phyloP scores from a whole-genome alignment of 164 flowering plant genomes.

The Chimonanthus salicifolius region DNA sequence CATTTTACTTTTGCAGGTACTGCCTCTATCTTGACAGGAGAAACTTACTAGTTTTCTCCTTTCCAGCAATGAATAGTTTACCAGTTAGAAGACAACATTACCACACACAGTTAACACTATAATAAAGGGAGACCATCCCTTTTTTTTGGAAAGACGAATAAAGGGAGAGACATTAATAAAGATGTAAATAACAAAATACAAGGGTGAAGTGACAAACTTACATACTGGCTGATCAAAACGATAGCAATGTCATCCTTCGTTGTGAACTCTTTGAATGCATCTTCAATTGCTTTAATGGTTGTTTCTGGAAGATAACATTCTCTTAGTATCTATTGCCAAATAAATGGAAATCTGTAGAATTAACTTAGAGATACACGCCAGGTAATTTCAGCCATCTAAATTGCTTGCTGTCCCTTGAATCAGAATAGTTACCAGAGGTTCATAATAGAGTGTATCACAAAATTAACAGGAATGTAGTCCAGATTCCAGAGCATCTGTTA shows the following conservation, averaged over 20 bases:
- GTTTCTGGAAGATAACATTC: constrained; percentile 47
- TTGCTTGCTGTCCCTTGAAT: neutral
- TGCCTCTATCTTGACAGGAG: no score
- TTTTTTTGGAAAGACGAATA: no score
- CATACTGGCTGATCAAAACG: constrained; percentile 93
- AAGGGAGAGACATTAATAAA: neutral
- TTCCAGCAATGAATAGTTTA: no score
- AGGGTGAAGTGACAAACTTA: constrained; percentile 30
- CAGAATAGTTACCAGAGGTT: neutral
- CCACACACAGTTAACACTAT: no score
- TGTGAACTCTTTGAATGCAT: constrained; percentile 93
- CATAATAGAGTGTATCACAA: neutral
- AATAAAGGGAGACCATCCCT: no score
- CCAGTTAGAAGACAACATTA: no score
- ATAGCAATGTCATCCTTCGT: constrained; percentile 86
- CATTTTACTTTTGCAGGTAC: no score
- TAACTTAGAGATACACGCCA: neutral
- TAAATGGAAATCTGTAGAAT: neutral
- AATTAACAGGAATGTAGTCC: no score
- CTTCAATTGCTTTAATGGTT: constrained; percentile 87
- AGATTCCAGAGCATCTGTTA: no score
- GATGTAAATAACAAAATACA: neutral
- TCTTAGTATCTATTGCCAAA: neutral
- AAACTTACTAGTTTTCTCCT: no score
- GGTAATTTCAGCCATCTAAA: neutral